Percentiles rank a stretch among this genome's conserved stretches.
Evolutionary conservation across 2,329 filamentous ascomycete genomes (phyloP).

Genomic region (Truncatella angustata): DNA sequence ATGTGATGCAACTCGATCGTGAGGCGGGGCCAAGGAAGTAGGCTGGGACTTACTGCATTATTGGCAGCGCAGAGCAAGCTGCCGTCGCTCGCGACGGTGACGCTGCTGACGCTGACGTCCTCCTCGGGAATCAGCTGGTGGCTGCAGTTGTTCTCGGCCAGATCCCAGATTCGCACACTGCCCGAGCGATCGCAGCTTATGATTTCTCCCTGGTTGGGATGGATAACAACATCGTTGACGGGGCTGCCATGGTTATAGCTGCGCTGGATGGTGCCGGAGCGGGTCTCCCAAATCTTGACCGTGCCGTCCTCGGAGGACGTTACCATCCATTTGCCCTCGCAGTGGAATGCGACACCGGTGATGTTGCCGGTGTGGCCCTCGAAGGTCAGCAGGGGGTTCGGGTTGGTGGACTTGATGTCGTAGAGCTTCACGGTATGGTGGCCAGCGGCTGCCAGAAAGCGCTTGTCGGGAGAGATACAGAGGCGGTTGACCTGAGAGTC

Average conservation of each 20-base stretch:
- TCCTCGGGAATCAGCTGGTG: constrained; percentile 96
- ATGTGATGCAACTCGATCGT: neutral
- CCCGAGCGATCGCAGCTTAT: constrained; percentile 94
- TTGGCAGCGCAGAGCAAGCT: constrained; percentile 91
- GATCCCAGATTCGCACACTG: constrained; percentile 92
- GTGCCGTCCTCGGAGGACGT: constrained; percentile 96
- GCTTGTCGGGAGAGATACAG: constrained; percentile 97
- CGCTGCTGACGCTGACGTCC: constrained; percentile 88
- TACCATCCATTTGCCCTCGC: constrained; percentile 99
- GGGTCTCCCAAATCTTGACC: constrained; percentile 95
- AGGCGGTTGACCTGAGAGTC: constrained; percentile 98
- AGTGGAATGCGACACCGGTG: constrained; percentile 96
- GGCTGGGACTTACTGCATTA: constrained; percentile 62
- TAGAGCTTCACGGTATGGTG: constrained; percentile 92
- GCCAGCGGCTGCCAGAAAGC: constrained; percentile 81
- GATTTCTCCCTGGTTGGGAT: constrained; percentile 97
- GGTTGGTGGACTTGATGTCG: constrained; percentile 98
- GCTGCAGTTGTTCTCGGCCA: constrained; percentile 95
- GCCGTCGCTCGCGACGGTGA: constrained; percentile 93
- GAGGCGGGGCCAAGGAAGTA: too few relatives aligned
- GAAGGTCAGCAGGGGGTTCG: constrained; percentile 87
- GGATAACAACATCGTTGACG: constrained; percentile 98
- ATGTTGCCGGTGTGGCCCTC: constrained; percentile 96
- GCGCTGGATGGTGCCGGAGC: constrained; percentile 80
- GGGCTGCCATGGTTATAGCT: constrained; percentile 89